Evolutionary conservation across 2,329 filamentous ascomycete species (phyloP).

Genomic region (Aspergillus pseudoterreus): DNA sequence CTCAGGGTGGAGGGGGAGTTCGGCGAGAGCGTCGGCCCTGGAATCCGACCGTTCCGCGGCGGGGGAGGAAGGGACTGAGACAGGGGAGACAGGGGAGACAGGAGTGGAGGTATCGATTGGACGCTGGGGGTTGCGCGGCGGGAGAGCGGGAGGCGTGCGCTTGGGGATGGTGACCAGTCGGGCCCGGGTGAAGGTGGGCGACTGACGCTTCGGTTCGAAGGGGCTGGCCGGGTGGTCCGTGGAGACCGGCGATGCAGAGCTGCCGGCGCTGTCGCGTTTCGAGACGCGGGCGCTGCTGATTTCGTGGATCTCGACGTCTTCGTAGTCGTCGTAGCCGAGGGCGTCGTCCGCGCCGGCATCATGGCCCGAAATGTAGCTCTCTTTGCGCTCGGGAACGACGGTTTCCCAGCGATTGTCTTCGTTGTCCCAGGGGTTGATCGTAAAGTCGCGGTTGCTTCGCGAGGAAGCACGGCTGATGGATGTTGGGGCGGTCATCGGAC

Average conservation of each 20-base stretch:
- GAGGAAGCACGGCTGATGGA: conserved; percentile 34
- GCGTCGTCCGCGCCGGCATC: conserved; percentile 8
- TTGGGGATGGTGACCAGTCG: conserved; percentile 83
- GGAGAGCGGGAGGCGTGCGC: conserved; percentile 70
- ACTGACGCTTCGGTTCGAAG: conserved; percentile 57
- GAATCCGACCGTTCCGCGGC: conserved; percentile 18
- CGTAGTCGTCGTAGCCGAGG: conserved; percentile 17
- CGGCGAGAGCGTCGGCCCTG: conserved; percentile 13
- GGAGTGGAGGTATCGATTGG: conserved; percentile 21
- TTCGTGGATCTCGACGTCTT: conserved; percentile 36
- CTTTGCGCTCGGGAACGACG: conserved; percentile 20
- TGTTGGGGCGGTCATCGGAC: conserved; percentile 23
- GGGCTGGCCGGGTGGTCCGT: conserved; percentile 48
- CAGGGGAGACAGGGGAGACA: conserved; percentile 20
- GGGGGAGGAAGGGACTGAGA: conserved; percentile 22
- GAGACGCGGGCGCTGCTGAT: conserved; percentile 53
- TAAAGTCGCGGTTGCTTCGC: conserved; percentile 26
- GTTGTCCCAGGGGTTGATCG: conserved; percentile 10
- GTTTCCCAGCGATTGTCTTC: conserved; percentile 26
- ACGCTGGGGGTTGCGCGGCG: conserved; percentile 64
- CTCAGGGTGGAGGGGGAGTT: conserved; percentile 13
- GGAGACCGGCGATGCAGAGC: conserved; percentile 20
- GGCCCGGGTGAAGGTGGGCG: conserved; percentile 69
- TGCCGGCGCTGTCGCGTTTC: conserved; percentile 38
- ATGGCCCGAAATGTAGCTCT: conserved; percentile 1